phyloP scores from a whole-genome alignment of 2,329 filamentous ascomycete species.

The Mollisia scopiformis region DNA sequence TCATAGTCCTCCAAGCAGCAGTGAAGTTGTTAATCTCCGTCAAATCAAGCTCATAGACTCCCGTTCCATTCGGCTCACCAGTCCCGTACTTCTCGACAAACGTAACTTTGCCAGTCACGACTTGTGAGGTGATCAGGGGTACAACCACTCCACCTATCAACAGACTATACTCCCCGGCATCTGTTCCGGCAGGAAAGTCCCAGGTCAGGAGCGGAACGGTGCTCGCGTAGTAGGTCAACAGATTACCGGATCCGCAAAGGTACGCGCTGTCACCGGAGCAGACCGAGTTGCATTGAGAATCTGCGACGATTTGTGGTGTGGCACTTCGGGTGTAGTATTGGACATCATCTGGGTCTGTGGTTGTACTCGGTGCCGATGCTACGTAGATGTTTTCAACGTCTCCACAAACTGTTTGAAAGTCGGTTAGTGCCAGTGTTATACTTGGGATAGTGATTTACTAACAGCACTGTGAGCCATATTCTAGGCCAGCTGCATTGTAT shows the following conservation, averaged over 20 bases:
- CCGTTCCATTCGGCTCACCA: conserved; percentile 59
- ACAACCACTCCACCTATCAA: conserved; percentile 41
- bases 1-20: conserved; percentile 53
- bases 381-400: conserved; percentile 27
- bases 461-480: conserved; percentile 32
- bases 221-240: conserved; percentile 22
- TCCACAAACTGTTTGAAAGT: conserved; percentile 21
- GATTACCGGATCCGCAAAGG: conserved; percentile 25
- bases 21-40: conserved; percentile 53
- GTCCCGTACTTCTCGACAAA: conserved; percentile 64
- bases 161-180: conserved; percentile 60
- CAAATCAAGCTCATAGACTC: conserved; percentile 66
- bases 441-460: conserved; percentile 40
- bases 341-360: conserved; percentile 16
- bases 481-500: conserved; percentile 31
- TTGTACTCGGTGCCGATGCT: conserved; percentile 19
- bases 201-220: conserved; percentile 38
- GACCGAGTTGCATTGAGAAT: conserved; percentile 21
- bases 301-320: conserved; percentile 15
- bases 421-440: background rate
- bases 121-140: conserved; percentile 61
- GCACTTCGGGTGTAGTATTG: conserved; percentile 40
- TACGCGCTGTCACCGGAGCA: conserved; percentile 22
- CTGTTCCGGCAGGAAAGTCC: conserved; percentile 51
- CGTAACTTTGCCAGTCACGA: conserved; percentile 60